Conservation (phyloP, 2,329 filamentous ascomycete genomes). For the Pseudodiploospora longispora region DNA sequence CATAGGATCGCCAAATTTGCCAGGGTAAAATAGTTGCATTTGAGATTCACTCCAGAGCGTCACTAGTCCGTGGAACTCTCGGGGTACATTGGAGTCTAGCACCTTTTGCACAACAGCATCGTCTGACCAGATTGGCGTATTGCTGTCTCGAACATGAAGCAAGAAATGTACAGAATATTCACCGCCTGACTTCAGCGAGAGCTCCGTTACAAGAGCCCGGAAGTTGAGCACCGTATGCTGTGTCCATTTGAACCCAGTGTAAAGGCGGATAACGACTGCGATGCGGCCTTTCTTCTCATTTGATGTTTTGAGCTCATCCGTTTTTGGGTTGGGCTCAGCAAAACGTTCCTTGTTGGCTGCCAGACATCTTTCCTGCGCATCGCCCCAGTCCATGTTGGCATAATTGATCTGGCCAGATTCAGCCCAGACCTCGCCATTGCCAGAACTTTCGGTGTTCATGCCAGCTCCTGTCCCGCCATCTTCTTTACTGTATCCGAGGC, state of each 20-base stretch:
- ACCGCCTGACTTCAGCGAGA: constrained; percentile 67
- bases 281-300: constrained; percentile 47
- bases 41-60: constrained; percentile 80
- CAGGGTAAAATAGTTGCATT: constrained; percentile 70
- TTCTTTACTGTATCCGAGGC: constrained; percentile 68
- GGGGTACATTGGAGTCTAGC: constrained; percentile 56
- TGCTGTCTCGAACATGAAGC: constrained; percentile 74
- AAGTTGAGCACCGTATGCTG: constrained; percentile 72
- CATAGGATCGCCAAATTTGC: constrained; percentile 61
- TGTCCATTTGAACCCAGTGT: constrained; percentile 72
- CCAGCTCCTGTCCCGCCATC: constrained; percentile 64
- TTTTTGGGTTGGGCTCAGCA: constrained; percentile 28
- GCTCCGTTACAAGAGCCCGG: constrained; percentile 71
- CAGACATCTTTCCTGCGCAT: constrained; percentile 45
- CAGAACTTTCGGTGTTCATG: constrained; percentile 64
- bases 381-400: constrained; percentile 45
- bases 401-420: constrained; percentile 50
- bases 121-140: constrained; percentile 74
- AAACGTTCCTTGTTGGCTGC: constrained; percentile 58
- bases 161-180: constrained; percentile 80
- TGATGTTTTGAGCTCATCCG: constrained; percentile 23
- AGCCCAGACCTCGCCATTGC: constrained; percentile 52
- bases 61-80: constrained; percentile 72
- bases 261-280: constrained; percentile 72
- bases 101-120: constrained; percentile 63